Evolutionary conservation across 805 yeast genomes (phyloP).

Genomic region (Candida verbasci): DNA sequence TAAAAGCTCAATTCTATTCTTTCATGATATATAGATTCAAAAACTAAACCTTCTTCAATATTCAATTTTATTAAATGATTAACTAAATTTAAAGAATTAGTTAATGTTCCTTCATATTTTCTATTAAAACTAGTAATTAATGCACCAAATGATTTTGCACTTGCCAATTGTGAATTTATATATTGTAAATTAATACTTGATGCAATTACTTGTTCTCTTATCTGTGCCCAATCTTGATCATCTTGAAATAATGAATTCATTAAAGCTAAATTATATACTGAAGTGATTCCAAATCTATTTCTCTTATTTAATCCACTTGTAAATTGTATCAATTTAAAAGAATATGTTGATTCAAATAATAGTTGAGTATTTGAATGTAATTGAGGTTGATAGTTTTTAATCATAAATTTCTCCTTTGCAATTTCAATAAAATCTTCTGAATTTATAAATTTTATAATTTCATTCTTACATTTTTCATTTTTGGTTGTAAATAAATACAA

Average conservation of each 20-base stretch:
- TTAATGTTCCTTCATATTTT: conserved; percentile 19
- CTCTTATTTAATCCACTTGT: conserved; percentile 41
- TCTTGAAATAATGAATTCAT: conserved; percentile 58
- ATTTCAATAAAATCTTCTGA: conserved; percentile 30
- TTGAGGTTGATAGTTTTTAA: conserved; percentile 43
- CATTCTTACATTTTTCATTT: conserved; percentile 33
- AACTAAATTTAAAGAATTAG: conserved; percentile 36
- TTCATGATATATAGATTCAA: conserved; percentile 50
- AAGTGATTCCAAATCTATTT: conserved; percentile 47
- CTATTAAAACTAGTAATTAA: conserved; percentile 63
- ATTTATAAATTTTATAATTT: conserved; percentile 41
- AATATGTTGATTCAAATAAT: conserved; percentile 46
- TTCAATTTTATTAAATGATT: conserved; percentile 49
- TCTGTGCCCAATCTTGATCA: conserved; percentile 34
- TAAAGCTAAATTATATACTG: conserved; percentile 55
- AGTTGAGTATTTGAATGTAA: conserved; percentile 43
- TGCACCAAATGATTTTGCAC: conserved; percentile 77
- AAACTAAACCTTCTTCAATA: conserved; percentile 47
- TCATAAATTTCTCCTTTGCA: conserved; percentile 29
- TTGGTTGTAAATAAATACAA: conserved; percentile 60
- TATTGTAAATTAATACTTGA: conserved; percentile 63
- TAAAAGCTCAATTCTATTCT: conserved; percentile 67
- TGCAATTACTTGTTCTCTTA: conserved; percentile 47
- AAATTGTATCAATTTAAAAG: conserved; percentile 47
- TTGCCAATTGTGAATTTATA: conserved; percentile 59